These are phyloP conservation scores for Sarocladium brachiariae DNA, from an alignment of 2,329 filamentous ascomycete genomes.

Conservation along the genomic window DNA sequence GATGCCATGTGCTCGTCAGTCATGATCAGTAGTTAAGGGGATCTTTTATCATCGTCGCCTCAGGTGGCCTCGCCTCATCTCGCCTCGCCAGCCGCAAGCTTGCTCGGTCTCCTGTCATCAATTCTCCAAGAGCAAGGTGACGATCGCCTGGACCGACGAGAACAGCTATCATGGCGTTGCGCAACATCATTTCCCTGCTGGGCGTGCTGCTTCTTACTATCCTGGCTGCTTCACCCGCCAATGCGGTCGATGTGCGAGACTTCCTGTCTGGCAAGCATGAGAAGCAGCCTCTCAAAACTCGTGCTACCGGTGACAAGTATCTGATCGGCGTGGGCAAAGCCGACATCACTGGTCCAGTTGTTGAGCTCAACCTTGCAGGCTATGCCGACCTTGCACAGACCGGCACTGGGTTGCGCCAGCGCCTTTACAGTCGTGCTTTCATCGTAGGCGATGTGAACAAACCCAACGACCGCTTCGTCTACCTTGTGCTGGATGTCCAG, in stretches of 20 bases:
- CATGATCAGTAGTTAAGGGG: not conserved
- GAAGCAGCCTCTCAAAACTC: not conserved
- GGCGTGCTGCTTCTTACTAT: not conserved
- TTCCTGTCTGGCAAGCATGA: not conserved
- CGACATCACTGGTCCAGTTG: slow-evolving; percentile 66
- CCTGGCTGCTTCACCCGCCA: not conserved
- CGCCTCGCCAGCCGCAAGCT: not conserved
- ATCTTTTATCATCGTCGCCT: not conserved
- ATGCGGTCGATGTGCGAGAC: not conserved
- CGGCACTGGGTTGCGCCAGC: slow-evolving; percentile 78
- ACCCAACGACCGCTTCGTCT: slow-evolving; percentile 69
- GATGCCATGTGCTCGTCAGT: not conserved
- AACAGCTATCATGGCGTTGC: not conserved
- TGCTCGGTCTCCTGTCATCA: not conserved
- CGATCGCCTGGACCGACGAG: not conserved
- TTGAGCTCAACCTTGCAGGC: slow-evolving; percentile 86
- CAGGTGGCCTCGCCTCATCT: not conserved
- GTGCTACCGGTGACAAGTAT: slow-evolving; percentile 29
- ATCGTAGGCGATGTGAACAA: slow-evolving; percentile 66
- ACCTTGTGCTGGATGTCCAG: slow-evolving; percentile 80
- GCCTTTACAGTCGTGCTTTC: slow-evolving; percentile 83
- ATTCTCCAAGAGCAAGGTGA: not conserved
- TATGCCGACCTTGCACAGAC: slow-evolving; percentile 82
- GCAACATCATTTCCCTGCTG: not conserved
- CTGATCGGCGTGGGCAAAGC: slow-evolving; percentile 50